Evolutionary conservation across 2,329 filamentous ascomycete genomes (phyloP).

Genomic region (Amphichorda felina): DNA sequence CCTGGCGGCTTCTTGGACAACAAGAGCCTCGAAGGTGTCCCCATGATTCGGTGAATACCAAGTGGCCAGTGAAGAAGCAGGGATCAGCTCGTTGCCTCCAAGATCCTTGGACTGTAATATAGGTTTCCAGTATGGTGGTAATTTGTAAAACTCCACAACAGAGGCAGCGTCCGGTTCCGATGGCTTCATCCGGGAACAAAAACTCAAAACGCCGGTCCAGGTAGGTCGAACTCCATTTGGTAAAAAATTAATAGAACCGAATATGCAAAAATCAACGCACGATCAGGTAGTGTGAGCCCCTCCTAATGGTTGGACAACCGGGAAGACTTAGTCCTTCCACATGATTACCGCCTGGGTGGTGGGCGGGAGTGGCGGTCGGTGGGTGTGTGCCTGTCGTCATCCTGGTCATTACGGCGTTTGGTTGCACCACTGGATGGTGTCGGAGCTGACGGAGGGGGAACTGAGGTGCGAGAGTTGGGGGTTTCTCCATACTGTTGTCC

Average conservation of each 20-base stretch:
- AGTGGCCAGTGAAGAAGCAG: too few species aligned
- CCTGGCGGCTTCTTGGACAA: too few species aligned
- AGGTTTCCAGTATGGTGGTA: not conserved
- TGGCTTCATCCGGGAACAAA: not conserved
- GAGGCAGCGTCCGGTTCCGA: not conserved
- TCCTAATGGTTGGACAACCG: constrained; percentile 2
- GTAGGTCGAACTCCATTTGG: constrained; percentile 2
- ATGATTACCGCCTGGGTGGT: constrained; percentile 21
- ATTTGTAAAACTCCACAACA: not conserved
- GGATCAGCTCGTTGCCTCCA: too few species aligned
- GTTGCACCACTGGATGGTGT: constrained; percentile 11
- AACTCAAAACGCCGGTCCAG: constrained; percentile 3
- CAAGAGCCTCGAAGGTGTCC: not conserved
- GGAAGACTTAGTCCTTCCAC: not conserved
- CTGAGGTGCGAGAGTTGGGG: constrained; percentile 24
- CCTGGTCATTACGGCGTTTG: constrained; percentile 29
- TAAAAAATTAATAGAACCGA: not conserved
- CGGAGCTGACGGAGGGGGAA: constrained; percentile 24
- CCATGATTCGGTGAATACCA: too few species aligned
- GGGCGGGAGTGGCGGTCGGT: constrained; percentile 25
- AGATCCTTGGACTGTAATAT: too few species aligned
- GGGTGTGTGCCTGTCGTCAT: constrained; percentile 23
- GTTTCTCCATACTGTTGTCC: constrained; percentile 40
- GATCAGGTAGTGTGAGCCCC: constrained; percentile 12
- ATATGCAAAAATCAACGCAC: constrained; percentile 14